phyloP scores from a whole-genome alignment of 1,139 yeast genomes.

The Barnettozyma hawaiiensis region DNA sequence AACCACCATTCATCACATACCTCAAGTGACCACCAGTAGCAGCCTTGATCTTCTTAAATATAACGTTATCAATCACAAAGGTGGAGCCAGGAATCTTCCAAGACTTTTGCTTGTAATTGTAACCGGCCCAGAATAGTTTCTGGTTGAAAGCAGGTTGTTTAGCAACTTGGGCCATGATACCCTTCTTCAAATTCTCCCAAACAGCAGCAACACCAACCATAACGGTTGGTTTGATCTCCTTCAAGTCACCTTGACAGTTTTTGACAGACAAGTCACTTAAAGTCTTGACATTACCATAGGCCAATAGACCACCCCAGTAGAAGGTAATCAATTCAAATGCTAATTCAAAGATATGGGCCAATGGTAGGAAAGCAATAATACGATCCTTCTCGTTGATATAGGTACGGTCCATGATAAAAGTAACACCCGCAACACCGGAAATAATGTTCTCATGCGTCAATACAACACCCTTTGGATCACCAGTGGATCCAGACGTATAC shows the following conservation, averaged over 20 bases:
- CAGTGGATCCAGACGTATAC: slow-evolving; percentile 99
- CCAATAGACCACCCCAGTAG: slow-evolving; percentile 87
- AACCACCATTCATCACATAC: slow-evolving; percentile 83
- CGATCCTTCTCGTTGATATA: slow-evolving; percentile 54
- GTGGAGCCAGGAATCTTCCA: slow-evolving; percentile 72
- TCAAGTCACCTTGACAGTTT: slow-evolving; percentile 85
- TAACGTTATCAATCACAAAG: slow-evolving; percentile 52
- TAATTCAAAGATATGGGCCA: slow-evolving; percentile 94
- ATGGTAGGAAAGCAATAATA: slow-evolving; percentile 82
- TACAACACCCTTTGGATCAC: slow-evolving; percentile 96
- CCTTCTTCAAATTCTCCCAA: slow-evolving; percentile 95
- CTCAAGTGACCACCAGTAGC: slow-evolving; percentile 93
- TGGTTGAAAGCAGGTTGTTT: slow-evolving; percentile 65
- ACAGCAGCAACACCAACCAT: slow-evolving; percentile 99
- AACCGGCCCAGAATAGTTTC: slow-evolving; percentile 87
- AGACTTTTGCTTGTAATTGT: slow-evolving; percentile 57
- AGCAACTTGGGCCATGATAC: slow-evolving; percentile 70
- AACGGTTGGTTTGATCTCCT: slow-evolving; percentile 81
- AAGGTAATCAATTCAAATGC: slow-evolving; percentile 74
- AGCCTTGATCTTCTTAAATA: slow-evolving; percentile 83
- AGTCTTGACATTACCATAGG: slow-evolving; percentile 92
- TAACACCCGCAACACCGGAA: slow-evolving; percentile 81
- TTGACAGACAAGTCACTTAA: slow-evolving; percentile 75
- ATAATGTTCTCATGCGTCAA: slow-evolving; percentile 71
- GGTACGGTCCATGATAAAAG: slow-evolving; percentile 53